Percentiles rank a stretch among this genome's conserved stretches.
Evolutionary conservation across 768 basidiomycete genomes (phyloP).

Genomic region (Guyanaporus albipodus): DNA sequence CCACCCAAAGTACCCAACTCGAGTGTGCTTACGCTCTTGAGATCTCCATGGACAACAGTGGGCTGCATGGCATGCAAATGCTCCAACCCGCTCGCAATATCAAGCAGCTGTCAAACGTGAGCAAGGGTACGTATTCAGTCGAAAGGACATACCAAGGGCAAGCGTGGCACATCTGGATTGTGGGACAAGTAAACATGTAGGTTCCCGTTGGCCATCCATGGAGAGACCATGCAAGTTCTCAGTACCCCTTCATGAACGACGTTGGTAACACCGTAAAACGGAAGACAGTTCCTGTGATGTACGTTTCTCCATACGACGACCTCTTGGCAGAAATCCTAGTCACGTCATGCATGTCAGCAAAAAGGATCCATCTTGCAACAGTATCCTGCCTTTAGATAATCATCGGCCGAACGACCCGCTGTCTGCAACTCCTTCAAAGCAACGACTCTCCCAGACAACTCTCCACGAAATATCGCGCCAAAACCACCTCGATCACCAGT

Average conservation of each 20-base stretch:
- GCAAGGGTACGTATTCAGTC: neutral
- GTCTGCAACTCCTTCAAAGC: slow-evolving; percentile 30
- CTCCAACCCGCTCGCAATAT: slow-evolving; percentile 35
- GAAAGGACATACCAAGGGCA: slow-evolving; percentile 30
- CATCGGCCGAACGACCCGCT: slow-evolving; percentile 17
- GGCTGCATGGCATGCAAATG: slow-evolving; percentile 38
- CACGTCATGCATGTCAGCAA: slow-evolving; percentile 3
- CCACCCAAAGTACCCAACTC: neutral
- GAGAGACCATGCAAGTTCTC: slow-evolving; percentile 21
- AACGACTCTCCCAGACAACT: slow-evolving; percentile 23
- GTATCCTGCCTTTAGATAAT: slow-evolving; percentile 25
- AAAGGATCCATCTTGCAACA: no score
- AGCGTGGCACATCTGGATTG: slow-evolving; percentile 26
- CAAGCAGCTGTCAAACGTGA: slow-evolving; percentile 30
- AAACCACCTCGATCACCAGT: slow-evolving; percentile 28
- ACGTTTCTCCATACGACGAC: slow-evolving; percentile 31
- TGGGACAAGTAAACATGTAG: slow-evolving; percentile 27
- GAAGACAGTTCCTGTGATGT: slow-evolving; percentile 27
- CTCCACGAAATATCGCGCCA: slow-evolving; percentile 32
- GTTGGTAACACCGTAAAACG: slow-evolving; percentile 28
- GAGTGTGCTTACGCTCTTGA: slow-evolving; percentile 36
- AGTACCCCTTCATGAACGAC: slow-evolving; percentile 5
- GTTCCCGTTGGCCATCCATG: slow-evolving; percentile 30
- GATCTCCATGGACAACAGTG: slow-evolving; percentile 41
- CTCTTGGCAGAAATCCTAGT: slow-evolving; percentile 29